Percentiles rank a stretch among this genome's conserved stretches.
These are phyloP conservation scores for Hyaloscypha variabilis DNA, from an alignment of 495 filamentous ascomycete species.

Conservation along the genomic window DNA sequence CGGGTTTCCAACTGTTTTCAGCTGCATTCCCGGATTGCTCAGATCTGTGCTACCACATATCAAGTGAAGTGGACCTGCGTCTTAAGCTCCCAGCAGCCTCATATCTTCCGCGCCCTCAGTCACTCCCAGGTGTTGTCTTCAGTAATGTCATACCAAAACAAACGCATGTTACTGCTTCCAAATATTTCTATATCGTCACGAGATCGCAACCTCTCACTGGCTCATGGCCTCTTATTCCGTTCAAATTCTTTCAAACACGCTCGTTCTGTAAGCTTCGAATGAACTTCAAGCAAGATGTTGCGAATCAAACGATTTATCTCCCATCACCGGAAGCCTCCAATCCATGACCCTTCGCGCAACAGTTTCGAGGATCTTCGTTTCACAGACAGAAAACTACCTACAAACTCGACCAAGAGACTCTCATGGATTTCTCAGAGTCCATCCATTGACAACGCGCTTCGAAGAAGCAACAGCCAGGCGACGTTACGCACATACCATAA, in stretches of 20 bases:
- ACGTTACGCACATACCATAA: conserved; percentile 1
- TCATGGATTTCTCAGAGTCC: conserved; percentile 24
- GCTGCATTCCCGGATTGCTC: conserved; percentile 1
- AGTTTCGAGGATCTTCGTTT: conserved; percentile 1
- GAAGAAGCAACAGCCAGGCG: conserved; percentile 20
- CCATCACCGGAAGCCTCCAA: conserved; percentile 17
- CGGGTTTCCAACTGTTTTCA: not conserved
- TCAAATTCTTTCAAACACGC: not conserved
- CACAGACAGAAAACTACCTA: conserved; percentile 3
- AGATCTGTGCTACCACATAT: conserved; percentile 2
- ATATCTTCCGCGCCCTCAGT: not conserved
- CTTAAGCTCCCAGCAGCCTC: not conserved
- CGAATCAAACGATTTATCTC: conserved; percentile 27
- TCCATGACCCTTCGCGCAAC: not conserved
- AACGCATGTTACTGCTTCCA: conserved; percentile 7
- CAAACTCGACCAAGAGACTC: conserved; percentile 7
- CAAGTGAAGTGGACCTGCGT: conserved; percentile 7
- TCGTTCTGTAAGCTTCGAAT: not conserved
- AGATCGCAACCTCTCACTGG: conserved; percentile 1
- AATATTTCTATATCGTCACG: conserved; percentile 5
- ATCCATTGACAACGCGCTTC: conserved; percentile 4
- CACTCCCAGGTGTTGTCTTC: not conserved
- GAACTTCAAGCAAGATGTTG: conserved; percentile 18
- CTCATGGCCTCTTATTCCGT: not conserved
- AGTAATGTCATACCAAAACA: conserved; percentile 16